phyloP scores from a whole-genome alignment of 2,329 filamentous ascomycete genomes.

The Xylariaceae sp. region DNA sequence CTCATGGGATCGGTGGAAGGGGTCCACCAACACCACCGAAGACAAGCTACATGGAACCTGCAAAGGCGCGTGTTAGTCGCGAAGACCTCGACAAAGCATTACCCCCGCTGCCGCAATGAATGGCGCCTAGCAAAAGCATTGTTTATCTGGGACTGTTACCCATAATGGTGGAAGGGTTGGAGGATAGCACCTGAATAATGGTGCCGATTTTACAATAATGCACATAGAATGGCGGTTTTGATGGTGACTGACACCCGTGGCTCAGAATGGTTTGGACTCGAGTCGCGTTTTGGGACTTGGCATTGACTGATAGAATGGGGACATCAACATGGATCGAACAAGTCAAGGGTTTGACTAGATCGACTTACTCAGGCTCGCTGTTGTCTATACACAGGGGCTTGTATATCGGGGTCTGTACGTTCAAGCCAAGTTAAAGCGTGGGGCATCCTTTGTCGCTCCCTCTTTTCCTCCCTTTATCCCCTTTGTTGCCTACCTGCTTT shows the following conservation, averaged over 20 bases:
- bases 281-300: constrained; percentile 14
- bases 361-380: no score
- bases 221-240: constrained; percentile 19
- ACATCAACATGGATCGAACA: not conserved
- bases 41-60: constrained; percentile 48
- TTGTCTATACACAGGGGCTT: constrained; percentile 2
- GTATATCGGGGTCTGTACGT: not conserved
- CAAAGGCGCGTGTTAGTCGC: constrained; percentile 53
- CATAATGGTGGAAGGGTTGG: not conserved
- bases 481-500: constrained; percentile 29
- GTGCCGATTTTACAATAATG: constrained; percentile 17
- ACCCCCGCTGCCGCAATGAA: constrained; percentile 58
- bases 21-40: constrained; percentile 58
- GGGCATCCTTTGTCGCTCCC: not conserved
- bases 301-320: constrained; percentile 19
- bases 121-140: not conserved
- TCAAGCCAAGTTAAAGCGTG: not conserved
- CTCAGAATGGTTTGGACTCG: constrained; percentile 9
- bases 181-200: constrained; percentile 1
- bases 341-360: no score
- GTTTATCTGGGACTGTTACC: not conserved
- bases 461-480: constrained; percentile 15
- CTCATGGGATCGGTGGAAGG: constrained; percentile 42
- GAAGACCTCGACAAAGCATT: constrained; percentile 67
- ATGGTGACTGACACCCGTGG: not conserved